These are phyloP conservation scores for Heterobasidion parviporum DNA, from an alignment of 1,284 basidiomycete genomes.

Conservation along the genomic window DNA sequence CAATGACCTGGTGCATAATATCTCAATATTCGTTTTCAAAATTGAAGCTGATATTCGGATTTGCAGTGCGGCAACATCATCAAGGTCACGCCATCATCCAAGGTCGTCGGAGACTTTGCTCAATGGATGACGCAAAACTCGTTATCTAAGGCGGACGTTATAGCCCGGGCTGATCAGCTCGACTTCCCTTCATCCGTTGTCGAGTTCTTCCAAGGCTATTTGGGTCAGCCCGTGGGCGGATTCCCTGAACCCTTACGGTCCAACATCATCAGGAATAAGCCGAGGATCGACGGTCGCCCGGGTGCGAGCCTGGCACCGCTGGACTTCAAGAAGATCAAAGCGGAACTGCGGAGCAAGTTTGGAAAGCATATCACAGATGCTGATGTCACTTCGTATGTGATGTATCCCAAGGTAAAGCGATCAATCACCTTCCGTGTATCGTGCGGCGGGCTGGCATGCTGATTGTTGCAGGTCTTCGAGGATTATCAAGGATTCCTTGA, in stretches of 20 bases:
- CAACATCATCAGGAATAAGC: slow-evolving; percentile 90
- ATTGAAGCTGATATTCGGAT: slow-evolving; percentile 5
- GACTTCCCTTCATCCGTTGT: slow-evolving; percentile 98
- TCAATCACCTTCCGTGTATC: slow-evolving; percentile 8
- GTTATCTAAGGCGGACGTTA: slow-evolving; percentile 80
- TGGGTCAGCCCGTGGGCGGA: slow-evolving; percentile 94
- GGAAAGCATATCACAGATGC: slow-evolving; percentile 89
- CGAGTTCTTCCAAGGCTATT: slow-evolving; percentile 97
- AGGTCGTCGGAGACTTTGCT: slow-evolving; percentile 98
- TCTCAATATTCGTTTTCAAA: not conserved
- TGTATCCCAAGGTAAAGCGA: slow-evolving; percentile 80
- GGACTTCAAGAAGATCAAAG: slow-evolving; percentile 95
- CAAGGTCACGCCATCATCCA: slow-evolving; percentile 99
- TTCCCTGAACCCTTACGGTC: slow-evolving; percentile 96
- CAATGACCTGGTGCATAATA: slow-evolving; percentile 70
- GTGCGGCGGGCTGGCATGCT: not conserved
- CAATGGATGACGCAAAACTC: slow-evolving; percentile 99
- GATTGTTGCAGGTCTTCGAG: slow-evolving; percentile 75
- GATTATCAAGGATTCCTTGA: slow-evolving; percentile 93
- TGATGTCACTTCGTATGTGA: slow-evolving; percentile 93
- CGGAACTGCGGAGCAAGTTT: slow-evolving; percentile 88
- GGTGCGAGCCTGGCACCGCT: slow-evolving; percentile 83
- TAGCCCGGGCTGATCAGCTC: slow-evolving; percentile 80
- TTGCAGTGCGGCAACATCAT: slow-evolving; percentile 91
- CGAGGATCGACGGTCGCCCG: slow-evolving; percentile 89